A percentile compares a stretch with the other conserved stretches of the same genome.
Evolutionary conservation across 2,329 filamentous ascomycete species (phyloP).

Genomic region (Chaetomium olivaceum): DNA sequence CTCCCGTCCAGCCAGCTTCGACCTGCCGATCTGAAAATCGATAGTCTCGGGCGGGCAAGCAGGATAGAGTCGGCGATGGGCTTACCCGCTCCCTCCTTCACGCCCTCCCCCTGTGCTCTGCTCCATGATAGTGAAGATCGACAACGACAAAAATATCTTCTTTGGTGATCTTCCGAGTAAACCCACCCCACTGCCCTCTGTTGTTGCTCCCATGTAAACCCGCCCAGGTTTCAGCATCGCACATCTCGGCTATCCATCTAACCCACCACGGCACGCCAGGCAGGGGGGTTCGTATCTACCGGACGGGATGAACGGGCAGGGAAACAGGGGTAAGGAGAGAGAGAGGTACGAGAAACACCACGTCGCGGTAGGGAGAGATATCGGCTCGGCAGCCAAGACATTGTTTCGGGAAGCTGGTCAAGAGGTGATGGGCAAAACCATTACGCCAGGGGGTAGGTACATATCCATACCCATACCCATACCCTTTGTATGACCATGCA

Average conservation of each 20-base stretch:
- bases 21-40: conserved; percentile 12
- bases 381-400: neutral
- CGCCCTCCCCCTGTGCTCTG: neutral
- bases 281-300: neutral
- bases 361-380: neutral
- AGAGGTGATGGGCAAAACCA: neutral
- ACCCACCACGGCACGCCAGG: neutral
- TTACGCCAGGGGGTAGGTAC: neutral
- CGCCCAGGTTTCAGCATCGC: neutral
- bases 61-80: neutral
- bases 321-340: neutral
- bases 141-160: neutral
- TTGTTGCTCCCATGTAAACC: neutral
- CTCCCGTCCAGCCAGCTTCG: neutral
- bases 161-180: too few relatives aligned
- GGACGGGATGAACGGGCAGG: too few relatives aligned
- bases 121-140: neutral
- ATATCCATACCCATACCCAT: too few relatives aligned
- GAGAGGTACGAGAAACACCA: neutral
- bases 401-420: conserved; percentile 17
- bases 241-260: neutral
- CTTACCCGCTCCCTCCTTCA: neutral
- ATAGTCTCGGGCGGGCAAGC: neutral
- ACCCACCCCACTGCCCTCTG: neutral
- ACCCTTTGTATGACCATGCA: neutral